Conservation (phyloP, 2,329 filamentous ascomycete species). For the Fusarium ramigenum region DNA sequence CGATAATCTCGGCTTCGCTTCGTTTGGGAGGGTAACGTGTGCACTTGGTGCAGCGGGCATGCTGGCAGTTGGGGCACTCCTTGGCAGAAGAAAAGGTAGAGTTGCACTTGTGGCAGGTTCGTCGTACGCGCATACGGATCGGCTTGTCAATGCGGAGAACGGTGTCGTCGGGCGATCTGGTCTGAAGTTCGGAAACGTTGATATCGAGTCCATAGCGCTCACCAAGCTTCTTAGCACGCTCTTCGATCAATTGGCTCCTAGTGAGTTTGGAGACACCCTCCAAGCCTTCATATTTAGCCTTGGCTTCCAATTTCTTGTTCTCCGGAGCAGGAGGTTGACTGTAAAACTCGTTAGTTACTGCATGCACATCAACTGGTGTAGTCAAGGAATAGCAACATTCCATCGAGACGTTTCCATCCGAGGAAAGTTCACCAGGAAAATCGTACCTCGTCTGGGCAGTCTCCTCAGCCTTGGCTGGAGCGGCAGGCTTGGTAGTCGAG, state of each 20-base stretch:
- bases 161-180: constrained; percentile 59
- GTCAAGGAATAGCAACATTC: not conserved
- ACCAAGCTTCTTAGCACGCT: constrained; percentile 65
- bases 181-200: constrained; percentile 62
- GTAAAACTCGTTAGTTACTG: constrained; percentile 7
- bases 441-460: constrained; percentile 42
- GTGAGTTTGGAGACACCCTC: constrained; percentile 54
- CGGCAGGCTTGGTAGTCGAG: constrained; percentile 27
- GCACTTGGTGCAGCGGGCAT: constrained; percentile 83
- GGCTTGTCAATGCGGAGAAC: constrained; percentile 76
- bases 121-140: constrained; percentile 80
- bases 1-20: constrained; percentile 63
- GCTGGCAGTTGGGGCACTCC: constrained; percentile 79
- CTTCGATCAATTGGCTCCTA: constrained; percentile 62
- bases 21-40: constrained; percentile 76
- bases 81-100: constrained; percentile 77
- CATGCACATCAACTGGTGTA: not conserved
- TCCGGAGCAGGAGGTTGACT: constrained; percentile 32
- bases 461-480: constrained; percentile 37
- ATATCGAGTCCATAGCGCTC: constrained; percentile 66
- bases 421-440: not conserved
- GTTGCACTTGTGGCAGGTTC: constrained; percentile 83
- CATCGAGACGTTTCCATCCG: not conserved
- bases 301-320: constrained; percentile 39
- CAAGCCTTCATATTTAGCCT: constrained; percentile 43